These are phyloP conservation scores for Parsonsia alboflavescens DNA, from an alignment of 257 asterid species.

Conservation along the genomic window DNA sequence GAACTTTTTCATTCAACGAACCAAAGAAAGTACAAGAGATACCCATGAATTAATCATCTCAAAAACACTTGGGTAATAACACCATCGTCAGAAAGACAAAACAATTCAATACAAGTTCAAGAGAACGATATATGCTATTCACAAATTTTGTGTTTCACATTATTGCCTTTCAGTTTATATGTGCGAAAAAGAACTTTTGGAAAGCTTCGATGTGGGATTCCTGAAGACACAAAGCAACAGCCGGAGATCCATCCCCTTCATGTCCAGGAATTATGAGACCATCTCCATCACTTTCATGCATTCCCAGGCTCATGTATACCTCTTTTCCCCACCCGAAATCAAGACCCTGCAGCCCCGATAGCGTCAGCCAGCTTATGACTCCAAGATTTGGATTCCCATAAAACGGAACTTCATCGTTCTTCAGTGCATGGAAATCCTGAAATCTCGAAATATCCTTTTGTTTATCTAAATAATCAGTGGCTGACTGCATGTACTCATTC, in stretches of 20 bases:
- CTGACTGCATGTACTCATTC: conserved; percentile 40
- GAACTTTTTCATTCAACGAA: too few species aligned
- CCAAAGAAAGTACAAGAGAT: too few species aligned
- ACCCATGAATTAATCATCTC: too few species aligned
- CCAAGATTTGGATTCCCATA: conserved; percentile 30
- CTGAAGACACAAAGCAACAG: conserved; percentile 20
- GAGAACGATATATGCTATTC: too few species aligned
- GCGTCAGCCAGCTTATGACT: neutral
- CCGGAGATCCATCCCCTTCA: conserved; percentile 13
- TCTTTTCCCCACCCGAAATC: conserved; percentile 16
- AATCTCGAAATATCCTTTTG: conserved; percentile 30
- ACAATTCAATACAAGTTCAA: too few species aligned
- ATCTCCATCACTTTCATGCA: conserved; percentile 21
- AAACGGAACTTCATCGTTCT: conserved; percentile 24
- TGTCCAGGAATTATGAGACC: conserved; percentile 14
- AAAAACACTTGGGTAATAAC: too few species aligned
- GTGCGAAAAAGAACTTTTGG: neutral
- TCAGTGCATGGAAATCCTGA: conserved; percentile 36
- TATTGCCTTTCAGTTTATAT: neutral
- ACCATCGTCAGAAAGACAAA: too few species aligned
- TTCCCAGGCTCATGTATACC: conserved; percentile 16
- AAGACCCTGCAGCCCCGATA: neutral
- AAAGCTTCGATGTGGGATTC: conserved; percentile 16
- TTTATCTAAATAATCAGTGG: conserved; percentile 35
- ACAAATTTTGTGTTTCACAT: too few species aligned